phyloP scores from a whole-genome alignment of 1,284 basidiomycete genomes.

The Moniliophthora roreri region DNA sequence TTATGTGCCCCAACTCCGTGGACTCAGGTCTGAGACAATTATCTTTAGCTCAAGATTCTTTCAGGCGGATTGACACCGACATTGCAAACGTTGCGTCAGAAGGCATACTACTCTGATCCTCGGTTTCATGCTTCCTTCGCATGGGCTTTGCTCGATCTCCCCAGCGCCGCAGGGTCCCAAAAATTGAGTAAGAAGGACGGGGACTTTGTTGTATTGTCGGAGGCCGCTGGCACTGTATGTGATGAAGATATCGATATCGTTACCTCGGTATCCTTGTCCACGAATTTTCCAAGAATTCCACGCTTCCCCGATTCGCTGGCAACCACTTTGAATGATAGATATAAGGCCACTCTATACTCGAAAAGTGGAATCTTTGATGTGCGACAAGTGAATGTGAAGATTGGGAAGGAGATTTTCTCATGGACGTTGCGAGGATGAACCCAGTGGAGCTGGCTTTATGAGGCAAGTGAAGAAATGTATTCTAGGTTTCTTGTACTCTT shows the following conservation, averaged over 20 bases:
- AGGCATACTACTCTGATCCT: slow-evolving; percentile 70
- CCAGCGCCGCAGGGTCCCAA: neutral
- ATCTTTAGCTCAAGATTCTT: slow-evolving; percentile 51
- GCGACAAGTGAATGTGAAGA: slow-evolving; percentile 55
- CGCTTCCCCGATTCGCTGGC: slow-evolving; percentile 51
- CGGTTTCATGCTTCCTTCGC: slow-evolving; percentile 81
- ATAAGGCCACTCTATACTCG: slow-evolving; percentile 40
- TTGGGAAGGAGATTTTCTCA: slow-evolving; percentile 59
- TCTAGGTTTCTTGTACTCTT: too few species aligned
- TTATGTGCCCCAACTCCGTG: slow-evolving; percentile 16
- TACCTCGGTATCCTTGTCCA: slow-evolving; percentile 1
- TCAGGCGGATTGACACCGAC: slow-evolving; percentile 52
- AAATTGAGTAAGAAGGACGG: slow-evolving; percentile 3
- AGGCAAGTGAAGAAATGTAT: too few species aligned
- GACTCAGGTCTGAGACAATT: neutral
- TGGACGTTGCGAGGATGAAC: slow-evolving; percentile 41
- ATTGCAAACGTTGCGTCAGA: slow-evolving; percentile 60
- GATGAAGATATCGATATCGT: slow-evolving; percentile 3
- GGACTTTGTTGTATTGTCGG: neutral
- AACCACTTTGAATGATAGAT: slow-evolving; percentile 45
- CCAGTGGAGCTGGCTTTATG: too few species aligned
- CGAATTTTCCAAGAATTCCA: slow-evolving; percentile 47
- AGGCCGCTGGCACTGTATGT: neutral
- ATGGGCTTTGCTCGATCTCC: slow-evolving; percentile 62
- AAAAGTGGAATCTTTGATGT: slow-evolving; percentile 47